phyloP scores from a whole-genome alignment of 176 grass and related monocot species.

The Tillandsia leiboldiana region DNA sequence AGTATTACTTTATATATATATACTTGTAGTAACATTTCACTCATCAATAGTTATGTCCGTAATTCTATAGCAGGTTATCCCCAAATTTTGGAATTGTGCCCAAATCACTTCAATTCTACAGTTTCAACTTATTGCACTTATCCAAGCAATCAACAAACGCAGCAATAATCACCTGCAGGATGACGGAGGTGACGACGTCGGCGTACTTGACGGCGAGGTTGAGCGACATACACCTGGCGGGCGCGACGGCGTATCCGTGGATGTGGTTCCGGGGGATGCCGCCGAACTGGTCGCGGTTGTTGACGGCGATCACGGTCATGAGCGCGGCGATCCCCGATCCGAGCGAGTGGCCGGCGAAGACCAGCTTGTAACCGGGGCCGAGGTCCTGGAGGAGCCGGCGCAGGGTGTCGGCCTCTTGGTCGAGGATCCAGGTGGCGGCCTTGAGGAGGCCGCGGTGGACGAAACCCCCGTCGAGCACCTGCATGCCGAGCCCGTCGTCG shows the following conservation, averaged over 20 bases:
- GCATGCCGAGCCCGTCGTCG: constrained; percentile 62
- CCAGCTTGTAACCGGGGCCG: constrained; percentile 50
- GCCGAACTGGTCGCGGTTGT: constrained; percentile 57
- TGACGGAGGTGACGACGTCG: constrained; percentile 80
- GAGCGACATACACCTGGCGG: constrained; percentile 90
- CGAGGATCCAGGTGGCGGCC: constrained; percentile 60
- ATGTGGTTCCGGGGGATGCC: constrained; percentile 54
- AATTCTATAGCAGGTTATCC: too few species aligned
- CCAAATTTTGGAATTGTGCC: too few species aligned
- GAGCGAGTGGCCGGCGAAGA: constrained; percentile 84
- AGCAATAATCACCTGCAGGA: constrained; percentile 53
- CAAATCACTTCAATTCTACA: too few species aligned
- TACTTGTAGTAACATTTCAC: too few species aligned
- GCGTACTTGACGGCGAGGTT: constrained; percentile 99
- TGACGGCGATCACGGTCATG: constrained; percentile 75
- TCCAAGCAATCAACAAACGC: background rate
- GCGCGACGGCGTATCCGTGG: constrained; percentile 73
- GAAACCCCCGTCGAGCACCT: constrained; percentile 93
- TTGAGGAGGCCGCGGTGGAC: constrained; percentile 89
- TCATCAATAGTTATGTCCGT: too few species aligned
- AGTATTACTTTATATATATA: too few species aligned
- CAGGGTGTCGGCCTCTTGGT: constrained; percentile 53
- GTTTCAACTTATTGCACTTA: too few species aligned
- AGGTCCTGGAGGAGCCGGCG: constrained; percentile 27
- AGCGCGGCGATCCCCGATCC: constrained; percentile 86